Evolutionary conservation across 108 stramenopile genomes (phyloP), one percentile per base, ranked within the genome.

Genomic region (Nitzschia sp.): DNA sequence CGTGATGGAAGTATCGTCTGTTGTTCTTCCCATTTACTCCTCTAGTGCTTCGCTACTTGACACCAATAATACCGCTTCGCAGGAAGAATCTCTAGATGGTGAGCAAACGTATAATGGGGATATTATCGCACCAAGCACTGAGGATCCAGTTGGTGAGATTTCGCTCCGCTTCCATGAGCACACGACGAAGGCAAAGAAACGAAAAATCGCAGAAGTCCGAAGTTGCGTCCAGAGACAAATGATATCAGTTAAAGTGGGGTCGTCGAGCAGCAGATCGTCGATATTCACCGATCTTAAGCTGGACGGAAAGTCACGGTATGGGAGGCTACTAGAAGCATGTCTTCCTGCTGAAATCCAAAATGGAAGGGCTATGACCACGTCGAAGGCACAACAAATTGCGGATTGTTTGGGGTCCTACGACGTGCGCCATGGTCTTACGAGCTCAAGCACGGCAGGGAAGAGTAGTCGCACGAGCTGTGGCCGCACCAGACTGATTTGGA

Each of bases 401-500:
- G 46, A 75, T 30, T 59, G 68, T 17, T 74, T 91, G 28, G 90
- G 90, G 0, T 82, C 82, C 1, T 91, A 91, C 60, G 82, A 91
- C 57, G 77, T 71, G 54, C 74, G 87, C 67, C 80, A 81, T 46
- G 71, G 71, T 28, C 49, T 75, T 4, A 9, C 71, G 8, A 68
- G 30, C 23, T n/a, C 55, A 31, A 77, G 65, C 33, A 66, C 54
- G 34, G 69, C 80, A 32, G 47, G 46, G 15, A 70, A 59, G 61
- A 76, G 59, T 66, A 31, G 64, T 26, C 82, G 73, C 35, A 70
- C 75, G 42, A 59, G 56, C 25, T 73, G 76, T 24, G 90, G 90
- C n/a, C 81, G 90, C 13, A 88, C 74, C 46, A 66, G 90, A 58
- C 51, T 85, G 45, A 72, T 91, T 11, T 91, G 90, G 90, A 79